phyloP scores from a whole-genome alignment of 73 alveolate genomes.

The Symbiodinium natans region DNA sequence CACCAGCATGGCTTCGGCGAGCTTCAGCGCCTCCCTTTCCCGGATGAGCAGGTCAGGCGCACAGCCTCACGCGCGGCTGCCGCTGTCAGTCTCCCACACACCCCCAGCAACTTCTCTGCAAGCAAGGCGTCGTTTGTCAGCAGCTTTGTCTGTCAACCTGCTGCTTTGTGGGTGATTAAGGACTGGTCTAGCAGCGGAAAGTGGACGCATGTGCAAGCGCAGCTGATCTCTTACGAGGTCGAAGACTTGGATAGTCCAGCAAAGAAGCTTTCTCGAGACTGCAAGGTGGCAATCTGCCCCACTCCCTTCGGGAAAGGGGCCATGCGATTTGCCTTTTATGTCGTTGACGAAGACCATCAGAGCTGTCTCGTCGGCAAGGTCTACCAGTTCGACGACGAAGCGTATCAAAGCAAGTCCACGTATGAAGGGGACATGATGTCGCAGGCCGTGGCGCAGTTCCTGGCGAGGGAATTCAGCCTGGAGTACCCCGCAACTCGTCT shows the following conservation, averaged over 20 bases:
- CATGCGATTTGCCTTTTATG: conserved; percentile 46
- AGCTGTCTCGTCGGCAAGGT: conserved; percentile 57
- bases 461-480: conserved; percentile 57
- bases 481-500: background rate
- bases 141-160: background rate
- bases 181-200: background rate
- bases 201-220: conserved; percentile 26
- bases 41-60: background rate
- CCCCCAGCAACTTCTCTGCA: background rate
- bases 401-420: conserved; percentile 28
- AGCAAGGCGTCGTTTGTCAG: background rate
- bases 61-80: background rate
- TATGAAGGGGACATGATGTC: conserved; percentile 12
- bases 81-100: background rate
- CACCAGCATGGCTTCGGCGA: background rate
- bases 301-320: conserved; percentile 52
- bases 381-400: conserved; percentile 35
- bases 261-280: background rate
- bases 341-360: conserved; percentile 10
- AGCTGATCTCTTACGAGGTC: conserved; percentile 1
- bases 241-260: conserved; percentile 39
- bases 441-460: conserved; percentile 7
- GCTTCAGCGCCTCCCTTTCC: conserved; percentile 8
- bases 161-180: background rate
- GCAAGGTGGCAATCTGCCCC: conserved; percentile 16